Evolutionary conservation across 306 rosid genomes (phyloP).

Genomic region (Castanopsis chinensis): DNA sequence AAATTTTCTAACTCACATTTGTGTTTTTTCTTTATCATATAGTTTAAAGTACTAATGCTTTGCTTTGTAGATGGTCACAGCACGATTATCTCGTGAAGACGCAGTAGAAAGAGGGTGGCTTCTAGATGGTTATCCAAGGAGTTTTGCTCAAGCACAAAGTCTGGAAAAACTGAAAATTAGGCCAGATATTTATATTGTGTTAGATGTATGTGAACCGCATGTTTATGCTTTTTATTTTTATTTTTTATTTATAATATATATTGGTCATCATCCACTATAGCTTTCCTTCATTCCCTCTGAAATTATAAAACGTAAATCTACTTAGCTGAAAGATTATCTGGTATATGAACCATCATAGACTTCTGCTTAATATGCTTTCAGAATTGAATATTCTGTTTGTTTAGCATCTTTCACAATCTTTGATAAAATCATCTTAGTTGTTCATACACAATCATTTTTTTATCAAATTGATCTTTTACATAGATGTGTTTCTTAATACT

Average conservation of each 20-base stretch:
- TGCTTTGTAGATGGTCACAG: slow-evolving; percentile 70
- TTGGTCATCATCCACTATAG: slow-evolving; percentile 5
- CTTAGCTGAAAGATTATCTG: neutral
- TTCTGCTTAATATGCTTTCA: neutral
- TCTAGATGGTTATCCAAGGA: slow-evolving; percentile 95
- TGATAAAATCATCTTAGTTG: neutral
- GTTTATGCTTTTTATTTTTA: neutral
- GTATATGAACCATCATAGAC: neutral
- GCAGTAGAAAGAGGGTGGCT: slow-evolving; percentile 89
- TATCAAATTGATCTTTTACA: neutral
- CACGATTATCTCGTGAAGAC: slow-evolving; percentile 63
- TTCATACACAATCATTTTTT: neutral
- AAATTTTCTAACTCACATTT: slow-evolving; percentile 14
- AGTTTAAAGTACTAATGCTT: slow-evolving; percentile 10
- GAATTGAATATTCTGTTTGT: neutral
- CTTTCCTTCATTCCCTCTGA: slow-evolving; percentile 14
- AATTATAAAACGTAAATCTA: neutral
- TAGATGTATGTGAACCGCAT: slow-evolving; percentile 63
- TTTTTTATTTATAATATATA: neutral
- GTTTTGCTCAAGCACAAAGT: slow-evolving; percentile 67
- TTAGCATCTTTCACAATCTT: neutral
- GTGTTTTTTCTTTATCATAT: slow-evolving; percentile 7
- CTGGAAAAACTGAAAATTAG: slow-evolving; percentile 68
- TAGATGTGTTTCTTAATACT: slow-evolving; percentile 44
- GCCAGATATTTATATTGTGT: slow-evolving; percentile 70